Evolutionary conservation across 2,329 filamentous ascomycete genomes (phyloP).

Genomic region (Byssothecium circinans): DNA sequence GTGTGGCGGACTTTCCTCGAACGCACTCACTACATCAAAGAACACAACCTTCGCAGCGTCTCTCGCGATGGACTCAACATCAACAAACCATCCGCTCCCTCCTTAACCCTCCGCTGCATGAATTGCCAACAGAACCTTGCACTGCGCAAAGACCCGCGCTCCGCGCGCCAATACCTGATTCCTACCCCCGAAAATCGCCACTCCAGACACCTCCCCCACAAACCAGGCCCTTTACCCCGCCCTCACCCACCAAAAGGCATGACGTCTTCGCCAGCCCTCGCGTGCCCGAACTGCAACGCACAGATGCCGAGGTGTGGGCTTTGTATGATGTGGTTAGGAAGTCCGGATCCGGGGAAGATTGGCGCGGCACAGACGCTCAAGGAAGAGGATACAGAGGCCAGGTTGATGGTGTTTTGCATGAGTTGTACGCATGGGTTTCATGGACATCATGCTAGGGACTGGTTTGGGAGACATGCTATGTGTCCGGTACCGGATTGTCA

Average conservation of each 20-base stretch:
- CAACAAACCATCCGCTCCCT: slow-evolving; percentile 63
- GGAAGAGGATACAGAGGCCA: slow-evolving; percentile 53
- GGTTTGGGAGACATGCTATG: slow-evolving; percentile 59
- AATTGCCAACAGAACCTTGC: slow-evolving; percentile 67
- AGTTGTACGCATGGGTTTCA: slow-evolving; percentile 66
- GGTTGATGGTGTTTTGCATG: slow-evolving; percentile 63
- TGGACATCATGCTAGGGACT: slow-evolving; percentile 63
- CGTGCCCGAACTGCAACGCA: slow-evolving; percentile 63
- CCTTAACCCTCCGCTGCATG: slow-evolving; percentile 74
- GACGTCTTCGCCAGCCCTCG: slow-evolving; percentile 48
- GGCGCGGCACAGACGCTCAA: slow-evolving; percentile 39
- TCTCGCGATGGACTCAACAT: slow-evolving; percentile 65
- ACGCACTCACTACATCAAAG: slow-evolving; percentile 75
- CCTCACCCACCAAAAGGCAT: slow-evolving; percentile 26
- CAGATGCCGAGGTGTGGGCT: slow-evolving; percentile 66
- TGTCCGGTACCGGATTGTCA: slow-evolving; percentile 60
- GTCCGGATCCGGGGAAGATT: slow-evolving; percentile 55
- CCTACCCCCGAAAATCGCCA: slow-evolving; percentile 12
- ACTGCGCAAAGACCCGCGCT: slow-evolving; percentile 31
- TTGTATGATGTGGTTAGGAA: slow-evolving; percentile 64
- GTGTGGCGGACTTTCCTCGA: slow-evolving; percentile 70
- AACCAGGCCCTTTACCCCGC: slow-evolving; percentile 10
- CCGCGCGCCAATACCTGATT: slow-evolving; percentile 22
- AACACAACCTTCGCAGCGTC: slow-evolving; percentile 68
- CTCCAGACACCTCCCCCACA: slow-evolving; percentile 4